phyloP scores from a whole-genome alignment of 495 filamentous ascomycete genomes.

The Lichenothelia convexa region DNA sequence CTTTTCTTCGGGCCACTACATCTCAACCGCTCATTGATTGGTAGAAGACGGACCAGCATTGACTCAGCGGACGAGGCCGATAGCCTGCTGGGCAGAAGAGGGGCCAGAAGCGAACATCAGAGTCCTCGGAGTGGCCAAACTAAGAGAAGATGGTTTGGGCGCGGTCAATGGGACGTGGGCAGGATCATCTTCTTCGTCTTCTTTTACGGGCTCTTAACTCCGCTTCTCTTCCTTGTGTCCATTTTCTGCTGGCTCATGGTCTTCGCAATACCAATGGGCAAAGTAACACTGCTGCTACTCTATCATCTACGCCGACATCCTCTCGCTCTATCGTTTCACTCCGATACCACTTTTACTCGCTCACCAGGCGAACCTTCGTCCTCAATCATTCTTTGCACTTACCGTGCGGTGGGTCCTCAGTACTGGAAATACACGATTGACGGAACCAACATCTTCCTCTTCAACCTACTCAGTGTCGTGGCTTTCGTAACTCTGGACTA shows the following conservation, averaged over 20 bases:
- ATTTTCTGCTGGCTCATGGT: constrained; percentile 87
- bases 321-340: constrained; percentile 80
- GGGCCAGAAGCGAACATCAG: constrained; percentile 26
- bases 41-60: constrained; percentile 72
- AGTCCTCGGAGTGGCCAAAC: constrained; percentile 33
- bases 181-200: constrained; percentile 90
- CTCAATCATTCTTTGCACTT: constrained; percentile 88
- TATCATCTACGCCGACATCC: constrained; percentile 88
- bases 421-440: constrained; percentile 99
- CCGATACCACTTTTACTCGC: constrained; percentile 59
- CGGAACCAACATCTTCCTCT: constrained; percentile 96
- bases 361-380: constrained; percentile 49
- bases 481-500: constrained; percentile 88
- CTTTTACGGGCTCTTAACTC: constrained; percentile 88
- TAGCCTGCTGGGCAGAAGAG: constrained; percentile 61
- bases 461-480: constrained; percentile 85
- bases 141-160: constrained; percentile 82
- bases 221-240: constrained; percentile 72
- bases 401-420: constrained; percentile 79
- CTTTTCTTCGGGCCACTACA: constrained; percentile 83
- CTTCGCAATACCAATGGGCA: constrained; percentile 97
- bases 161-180: constrained; percentile 87
- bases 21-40: constrained; percentile 59
- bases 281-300: constrained; percentile 75
- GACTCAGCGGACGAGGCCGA: constrained; percentile 80